phyloP scores from a whole-genome alignment of 2,329 filamentous ascomycete species.

The Nothopassalora personata region DNA sequence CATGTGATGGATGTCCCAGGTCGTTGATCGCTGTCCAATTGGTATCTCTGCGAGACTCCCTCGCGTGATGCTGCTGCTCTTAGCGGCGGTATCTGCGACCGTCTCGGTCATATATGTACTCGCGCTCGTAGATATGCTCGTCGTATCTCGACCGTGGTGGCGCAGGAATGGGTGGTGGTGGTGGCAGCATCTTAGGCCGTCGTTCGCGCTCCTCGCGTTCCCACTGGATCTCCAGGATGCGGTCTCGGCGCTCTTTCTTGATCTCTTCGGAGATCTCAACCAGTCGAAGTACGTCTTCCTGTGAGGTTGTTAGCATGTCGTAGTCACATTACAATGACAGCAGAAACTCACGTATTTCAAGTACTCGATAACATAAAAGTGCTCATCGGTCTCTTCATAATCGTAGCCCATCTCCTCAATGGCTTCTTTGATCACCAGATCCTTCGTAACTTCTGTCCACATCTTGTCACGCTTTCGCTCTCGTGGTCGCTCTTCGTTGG shows the following conservation, averaged over 20 bases:
- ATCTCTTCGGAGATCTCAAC: constrained; percentile 80
- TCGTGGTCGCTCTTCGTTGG: constrained; percentile 10
- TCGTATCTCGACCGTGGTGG: constrained; percentile 48
- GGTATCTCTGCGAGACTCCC: not conserved
- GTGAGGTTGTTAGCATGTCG: constrained; percentile 8
- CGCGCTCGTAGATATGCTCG: constrained; percentile 61
- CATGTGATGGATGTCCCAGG: not conserved
- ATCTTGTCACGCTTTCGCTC: constrained; percentile 46
- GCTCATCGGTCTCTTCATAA: constrained; percentile 82
- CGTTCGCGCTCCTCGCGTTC: constrained; percentile 53
- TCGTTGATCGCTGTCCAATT: not conserved
- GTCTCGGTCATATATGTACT: constrained; percentile 58
- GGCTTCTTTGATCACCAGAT: constrained; percentile 79
- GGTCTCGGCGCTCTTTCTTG: constrained; percentile 57
- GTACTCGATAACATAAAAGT: constrained; percentile 91
- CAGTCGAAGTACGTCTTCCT: constrained; percentile 84
- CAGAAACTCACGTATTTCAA: constrained; percentile 68
- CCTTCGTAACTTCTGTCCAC: constrained; percentile 97
- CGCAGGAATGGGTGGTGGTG: constrained; percentile 40
- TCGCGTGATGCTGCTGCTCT: not conserved
- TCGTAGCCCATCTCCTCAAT: constrained; percentile 79
- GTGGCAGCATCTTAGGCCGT: constrained; percentile 37
- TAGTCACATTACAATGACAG: not conserved
- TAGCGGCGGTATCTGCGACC: constrained; percentile 18
- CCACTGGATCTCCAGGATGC: constrained; percentile 56